Evolutionary conservation across 1,284 basidiomycete species (phyloP), one percentile per base, ranked within the genome.

Genomic region (Cryptococcus sp.): DNA sequence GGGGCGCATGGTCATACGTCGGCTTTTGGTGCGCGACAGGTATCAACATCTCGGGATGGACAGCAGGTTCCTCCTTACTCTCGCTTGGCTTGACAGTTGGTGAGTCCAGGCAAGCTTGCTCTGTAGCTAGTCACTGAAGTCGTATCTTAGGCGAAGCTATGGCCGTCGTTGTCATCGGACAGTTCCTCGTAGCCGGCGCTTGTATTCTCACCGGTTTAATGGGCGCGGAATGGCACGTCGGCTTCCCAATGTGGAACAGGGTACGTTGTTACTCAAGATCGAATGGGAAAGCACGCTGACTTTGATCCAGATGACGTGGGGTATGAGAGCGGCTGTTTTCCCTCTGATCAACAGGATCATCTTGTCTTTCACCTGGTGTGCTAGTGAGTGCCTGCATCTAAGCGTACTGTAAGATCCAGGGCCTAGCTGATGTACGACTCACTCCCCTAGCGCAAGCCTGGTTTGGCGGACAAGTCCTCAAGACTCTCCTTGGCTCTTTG

Each of bases 401-500:
- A 46, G 43, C 29, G 34, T 11, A 25, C 5, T 5, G 5, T 2
- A 6, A 25, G 17, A 46, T 6, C 17, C 7, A 5, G 5, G 10
- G 20, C 20, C 19, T 25, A 23, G 16, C 5, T 23, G 29, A 34
- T 29, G 8, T 34, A 34, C 3, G 29, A 19, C 45, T 52, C 1
- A 45, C 16, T 25, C 7, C 37, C 23, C 5, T 34, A 61, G 59
- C 65, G 19, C 71, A 73, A 60, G 61, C 61, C 4, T 72, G 68
- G 64, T 72, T 78, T 44, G 79, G 79, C 8, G 79, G 75, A 11
- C 70, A 78, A 55, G 77, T 74, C 54, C 60, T 79, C 26, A 77
- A 77, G 39, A 66, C 78, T n/a, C 65, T 76, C 13, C 54, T 80
- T 34, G 73, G 75, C 4, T 69, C 73, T 5, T 66, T 71, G 47